A percentile compares a stretch with the other conserved stretches of the same genome.
Conservation (phyloP, 2,329 filamentous ascomycete genomes). For the Nigrospora sphaerica region DNA sequence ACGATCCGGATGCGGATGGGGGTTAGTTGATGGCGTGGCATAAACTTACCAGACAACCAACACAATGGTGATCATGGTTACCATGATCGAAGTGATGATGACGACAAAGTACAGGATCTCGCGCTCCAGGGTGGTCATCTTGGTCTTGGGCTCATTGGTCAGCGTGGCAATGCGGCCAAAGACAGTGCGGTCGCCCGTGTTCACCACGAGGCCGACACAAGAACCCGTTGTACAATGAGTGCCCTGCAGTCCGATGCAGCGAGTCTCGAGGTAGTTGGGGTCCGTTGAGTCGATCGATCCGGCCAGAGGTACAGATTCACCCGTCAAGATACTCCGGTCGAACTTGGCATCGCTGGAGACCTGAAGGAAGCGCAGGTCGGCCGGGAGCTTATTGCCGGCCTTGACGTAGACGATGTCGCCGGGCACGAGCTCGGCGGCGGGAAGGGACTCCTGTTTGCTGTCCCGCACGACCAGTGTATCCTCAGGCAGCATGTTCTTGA, state of each 20-base stretch:
- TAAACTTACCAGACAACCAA: slow-evolving; percentile 57
- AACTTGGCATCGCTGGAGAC: slow-evolving; percentile 35
- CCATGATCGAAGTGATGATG: slow-evolving; percentile 51
- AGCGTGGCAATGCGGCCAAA: slow-evolving; percentile 1
- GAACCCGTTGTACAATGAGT: neutral
- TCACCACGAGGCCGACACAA: neutral
- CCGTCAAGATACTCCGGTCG: slow-evolving; percentile 32
- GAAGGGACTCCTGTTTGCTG: slow-evolving; percentile 30
- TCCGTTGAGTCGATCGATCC: neutral
- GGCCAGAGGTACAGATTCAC: slow-evolving; percentile 17
- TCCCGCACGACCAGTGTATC: slow-evolving; percentile 36
- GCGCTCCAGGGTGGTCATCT: slow-evolving; percentile 2
- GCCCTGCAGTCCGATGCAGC: slow-evolving; percentile 1
- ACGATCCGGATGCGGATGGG: neutral
- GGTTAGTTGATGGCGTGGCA: slow-evolving; percentile 27
- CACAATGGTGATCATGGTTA: slow-evolving; percentile 57
- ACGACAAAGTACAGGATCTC: slow-evolving; percentile 1
- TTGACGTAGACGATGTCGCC: slow-evolving; percentile 38
- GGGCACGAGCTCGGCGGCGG: slow-evolving; percentile 33
- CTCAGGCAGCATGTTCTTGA: slow-evolving; percentile 35
- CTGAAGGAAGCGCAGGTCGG: slow-evolving; percentile 34
- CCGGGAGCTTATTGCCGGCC: slow-evolving; percentile 40
- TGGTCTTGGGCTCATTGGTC: neutral
- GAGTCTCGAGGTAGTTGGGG: slow-evolving; percentile 1
- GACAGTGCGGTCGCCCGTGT: slow-evolving; percentile 2